Base-by-base conservation (phyloP, 805 yeast species). In the Saturnispora besseyi region DNA sequence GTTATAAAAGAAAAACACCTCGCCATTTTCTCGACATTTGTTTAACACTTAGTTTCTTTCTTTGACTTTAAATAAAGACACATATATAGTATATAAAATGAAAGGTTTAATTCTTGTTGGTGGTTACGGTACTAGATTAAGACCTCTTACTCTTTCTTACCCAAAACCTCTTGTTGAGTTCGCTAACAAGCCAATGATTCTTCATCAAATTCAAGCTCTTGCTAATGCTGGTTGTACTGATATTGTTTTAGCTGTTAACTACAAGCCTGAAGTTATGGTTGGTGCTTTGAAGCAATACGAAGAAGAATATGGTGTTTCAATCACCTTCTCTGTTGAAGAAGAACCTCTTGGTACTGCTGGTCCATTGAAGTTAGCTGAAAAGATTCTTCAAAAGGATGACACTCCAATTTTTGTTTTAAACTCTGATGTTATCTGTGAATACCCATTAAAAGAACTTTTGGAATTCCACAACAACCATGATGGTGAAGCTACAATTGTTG, bases 301-400 rank as follows among this genome's bases (percentile, higher is more conserved):
- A 76, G 75, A 83, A 66, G 88, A 83, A 71, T 93, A 87, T 72
- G 97, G 96, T 70, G 96, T 93, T 58, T 75, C 77, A 62, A 93
- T 93, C 73, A 89, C 97, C 51, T 93, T 95, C 75, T 88, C 96
- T 53, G 97, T 93, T 59, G 99, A 93, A 77, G 93, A 91, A 68
- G 99, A 93, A 77, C 99, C 99, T 53, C 81, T 93, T 68, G 99
- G 98, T 59, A 93, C 99, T 59, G 99, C 98, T 60, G 99, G 99
- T 70, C 99, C 99, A 58, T 79, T 93, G 69, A 91, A 89, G 73
- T 84, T 93, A 63, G 99, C 99, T 60, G 97, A 90, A 76, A 78
- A 84, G 58, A 82, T 93, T 53, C 79, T 93, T 70, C 86, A 80
- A 73, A 93, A 93, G 78, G 98, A 93, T 73, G 82, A 87, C 69